Evolutionary conservation across 176 grass and related monocot species (phyloP), one percentile per base, ranked within the genome.

Genomic region (Oropetium thomaeum): DNA sequence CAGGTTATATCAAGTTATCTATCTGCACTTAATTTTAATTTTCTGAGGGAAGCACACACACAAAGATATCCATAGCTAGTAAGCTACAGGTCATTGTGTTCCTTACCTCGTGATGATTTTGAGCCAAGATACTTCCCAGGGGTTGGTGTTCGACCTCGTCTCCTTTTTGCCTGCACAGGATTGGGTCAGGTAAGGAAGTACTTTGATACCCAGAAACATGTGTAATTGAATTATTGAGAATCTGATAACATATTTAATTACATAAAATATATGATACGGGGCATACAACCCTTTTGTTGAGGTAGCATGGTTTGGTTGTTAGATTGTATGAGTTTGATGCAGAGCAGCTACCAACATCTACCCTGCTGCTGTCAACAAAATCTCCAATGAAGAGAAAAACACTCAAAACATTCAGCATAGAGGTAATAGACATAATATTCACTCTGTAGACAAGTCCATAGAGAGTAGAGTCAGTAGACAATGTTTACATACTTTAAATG

Each of bases 101-200:
- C 66, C 62, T 80, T 86, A 79, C 85, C 65, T 43, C 85, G 79
- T 28, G 52, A 82, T 61, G 81, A 65, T 71, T 83, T 89, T 40
- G 76, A 30, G 27, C 96, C 96, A 54, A 88, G 82, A 84, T 95
- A 98, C 30, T 70, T 93, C 72, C 96, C 91, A 63, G 91, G 91
- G 34, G 91, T 98, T 41, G 96, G 84, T 10, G 89, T 88, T 45
- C 96, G 70, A 43, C 86, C 67, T 1, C 96, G 68, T 63, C 84
- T 81, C 63, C 96, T 92, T 69, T 84, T 98, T 61, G 91, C 87
- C 91, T 98, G 84, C n/a, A n/a, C 17, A 79, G 26, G 1, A 34
- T 5, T 35, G 63, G 26, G 59, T 15, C 42, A 28, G 34, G 59
- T 87, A 73, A 64, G 73, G 14, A 32, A 14, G 26, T 32, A n/a